Evolutionary conservation across 306 rosid genomes (phyloP).

Genomic region (Lithocarpus polystachyus): DNA sequence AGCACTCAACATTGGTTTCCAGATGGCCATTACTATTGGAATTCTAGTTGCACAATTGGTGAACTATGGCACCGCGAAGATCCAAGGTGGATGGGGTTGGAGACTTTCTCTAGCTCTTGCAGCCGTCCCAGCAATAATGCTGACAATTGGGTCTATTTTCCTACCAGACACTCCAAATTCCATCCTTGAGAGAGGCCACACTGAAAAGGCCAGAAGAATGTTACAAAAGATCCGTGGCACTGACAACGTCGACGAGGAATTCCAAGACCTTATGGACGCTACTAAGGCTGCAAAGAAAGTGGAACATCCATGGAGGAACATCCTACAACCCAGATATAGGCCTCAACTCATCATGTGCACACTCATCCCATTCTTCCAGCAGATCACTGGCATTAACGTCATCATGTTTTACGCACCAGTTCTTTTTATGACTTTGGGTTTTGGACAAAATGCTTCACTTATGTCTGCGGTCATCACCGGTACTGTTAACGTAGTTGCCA

Average conservation of each 20-base stretch:
- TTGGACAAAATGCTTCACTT: slow-evolving; percentile 35
- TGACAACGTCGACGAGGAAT: slow-evolving; percentile 31
- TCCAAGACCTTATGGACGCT: slow-evolving; percentile 32
- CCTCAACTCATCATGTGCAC: slow-evolving; percentile 40
- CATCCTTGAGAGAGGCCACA: slow-evolving; percentile 38
- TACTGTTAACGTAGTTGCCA: slow-evolving; percentile 30
- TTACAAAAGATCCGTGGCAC: slow-evolving; percentile 33
- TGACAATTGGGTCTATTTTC: slow-evolving; percentile 33
- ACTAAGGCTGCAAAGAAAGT: slow-evolving; percentile 35
- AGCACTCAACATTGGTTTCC: slow-evolving; percentile 43
- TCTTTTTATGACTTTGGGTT: slow-evolving; percentile 40
- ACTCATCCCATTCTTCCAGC: slow-evolving; percentile 47
- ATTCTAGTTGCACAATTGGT: slow-evolving; percentile 34
- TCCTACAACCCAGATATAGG: slow-evolving; percentile 25
- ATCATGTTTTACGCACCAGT: slow-evolving; percentile 45
- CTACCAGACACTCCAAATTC: slow-evolving; percentile 50
- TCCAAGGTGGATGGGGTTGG: slow-evolving; percentile 43
- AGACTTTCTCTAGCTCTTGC: slow-evolving; percentile 36
- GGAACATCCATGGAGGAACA: slow-evolving; percentile 31
- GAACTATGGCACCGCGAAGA: slow-evolving; percentile 31
- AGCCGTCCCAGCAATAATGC: slow-evolving; percentile 37
- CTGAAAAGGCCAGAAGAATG: slow-evolving; percentile 32
- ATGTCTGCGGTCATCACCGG: slow-evolving; percentile 39
- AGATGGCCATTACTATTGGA: slow-evolving; percentile 42
- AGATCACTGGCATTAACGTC: slow-evolving; percentile 44